Evolutionary conservation across 2,329 filamentous ascomycete species (phyloP).

Genomic region (Colletotrichum tamarilloi): DNA sequence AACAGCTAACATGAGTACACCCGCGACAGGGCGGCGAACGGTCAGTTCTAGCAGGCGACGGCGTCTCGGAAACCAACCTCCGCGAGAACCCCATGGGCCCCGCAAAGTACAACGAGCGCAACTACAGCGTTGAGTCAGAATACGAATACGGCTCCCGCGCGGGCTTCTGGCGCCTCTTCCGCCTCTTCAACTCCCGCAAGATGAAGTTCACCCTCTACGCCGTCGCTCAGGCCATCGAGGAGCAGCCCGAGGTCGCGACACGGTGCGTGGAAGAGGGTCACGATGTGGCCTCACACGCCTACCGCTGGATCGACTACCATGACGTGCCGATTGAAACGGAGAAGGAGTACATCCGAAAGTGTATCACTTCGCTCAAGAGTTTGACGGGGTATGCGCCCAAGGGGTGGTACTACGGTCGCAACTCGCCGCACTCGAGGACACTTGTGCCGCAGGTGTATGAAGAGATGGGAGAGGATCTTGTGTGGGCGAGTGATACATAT

Average conservation of each 20-base stretch:
- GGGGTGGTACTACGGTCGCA: constrained; percentile 62
- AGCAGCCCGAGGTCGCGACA: constrained; percentile 58
- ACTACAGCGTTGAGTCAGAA: constrained; percentile 59
- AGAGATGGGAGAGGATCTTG: constrained; percentile 61
- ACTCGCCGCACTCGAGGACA: constrained; percentile 55
- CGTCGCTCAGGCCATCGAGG: constrained; percentile 59
- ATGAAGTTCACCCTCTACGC: constrained; percentile 64
- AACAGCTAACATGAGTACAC: neutral
- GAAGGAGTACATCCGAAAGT: constrained; percentile 58
- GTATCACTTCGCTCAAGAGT: constrained; percentile 52
- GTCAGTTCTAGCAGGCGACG: constrained; percentile 51
- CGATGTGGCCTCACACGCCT: constrained; percentile 61
- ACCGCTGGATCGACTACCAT: constrained; percentile 63
- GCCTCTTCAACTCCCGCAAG: constrained; percentile 57
- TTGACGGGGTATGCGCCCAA: constrained; percentile 57
- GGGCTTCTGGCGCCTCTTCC: constrained; percentile 61
- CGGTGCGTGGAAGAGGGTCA: constrained; percentile 60
- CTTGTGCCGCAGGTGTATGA: constrained; percentile 61
- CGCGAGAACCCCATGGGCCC: constrained; percentile 51
- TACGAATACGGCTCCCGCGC: constrained; percentile 63
- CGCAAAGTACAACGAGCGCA: constrained; percentile 52
- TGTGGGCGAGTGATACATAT: constrained; percentile 63
- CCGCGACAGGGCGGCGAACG: constrained; percentile 45
- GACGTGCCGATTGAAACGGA: constrained; percentile 57
- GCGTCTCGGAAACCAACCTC: constrained; percentile 49